A percentile compares a stretch with the other conserved stretches of the same genome.
These are phyloP conservation scores for Penicillium sp. DNA, from an alignment of 2,329 filamentous ascomycete genomes.

Conservation along the genomic window DNA sequence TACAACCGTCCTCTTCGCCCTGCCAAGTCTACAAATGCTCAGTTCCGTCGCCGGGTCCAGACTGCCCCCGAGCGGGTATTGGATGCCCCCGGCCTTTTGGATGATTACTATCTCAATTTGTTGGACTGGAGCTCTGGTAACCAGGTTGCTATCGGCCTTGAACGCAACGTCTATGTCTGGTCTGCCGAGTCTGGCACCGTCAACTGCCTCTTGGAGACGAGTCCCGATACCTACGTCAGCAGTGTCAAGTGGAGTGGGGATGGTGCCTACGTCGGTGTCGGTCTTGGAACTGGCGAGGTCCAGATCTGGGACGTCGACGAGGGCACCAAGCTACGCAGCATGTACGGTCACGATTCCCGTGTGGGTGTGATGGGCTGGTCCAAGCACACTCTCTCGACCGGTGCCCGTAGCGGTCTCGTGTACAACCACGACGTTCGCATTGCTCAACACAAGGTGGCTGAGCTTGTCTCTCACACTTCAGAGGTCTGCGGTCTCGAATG, in stretches of 20 bases:
- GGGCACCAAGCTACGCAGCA: conserved; percentile 90
- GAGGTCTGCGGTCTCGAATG: conserved; percentile 98
- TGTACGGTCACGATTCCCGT: conserved; percentile 94
- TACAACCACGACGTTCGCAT: conserved; percentile 99
- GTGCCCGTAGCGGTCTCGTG: conserved; percentile 87
- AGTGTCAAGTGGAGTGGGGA: conserved; percentile 99
- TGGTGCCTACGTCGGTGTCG: conserved; percentile 92
- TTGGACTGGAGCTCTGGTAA: conserved; percentile 98
- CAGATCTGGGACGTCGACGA: conserved; percentile 99
- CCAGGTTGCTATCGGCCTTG: conserved; percentile 94
- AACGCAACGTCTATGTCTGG: conserved; percentile 97
- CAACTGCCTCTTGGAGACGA: conserved; percentile 80
- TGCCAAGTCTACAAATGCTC: conserved; percentile 66
- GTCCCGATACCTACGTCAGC: conserved; percentile 88
- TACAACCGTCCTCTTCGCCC: conserved; percentile 95
- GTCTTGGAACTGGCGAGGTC: conserved; percentile 89
- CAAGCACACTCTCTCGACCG: conserved; percentile 94
- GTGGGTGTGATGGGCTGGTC: conserved; percentile 99
- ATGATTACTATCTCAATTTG: conserved; percentile 98
- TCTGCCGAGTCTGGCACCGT: conserved; percentile 91
- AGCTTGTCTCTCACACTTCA: conserved; percentile 93
- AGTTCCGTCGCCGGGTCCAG: conserved; percentile 85
- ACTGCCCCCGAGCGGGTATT: conserved; percentile 94
- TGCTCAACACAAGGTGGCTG: conserved; percentile 94
- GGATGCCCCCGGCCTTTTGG: conserved; percentile 89